These are phyloP conservation scores for Sporothrix globosa DNA, from an alignment of 2,329 filamentous ascomycete species.

Conservation along the genomic window DNA sequence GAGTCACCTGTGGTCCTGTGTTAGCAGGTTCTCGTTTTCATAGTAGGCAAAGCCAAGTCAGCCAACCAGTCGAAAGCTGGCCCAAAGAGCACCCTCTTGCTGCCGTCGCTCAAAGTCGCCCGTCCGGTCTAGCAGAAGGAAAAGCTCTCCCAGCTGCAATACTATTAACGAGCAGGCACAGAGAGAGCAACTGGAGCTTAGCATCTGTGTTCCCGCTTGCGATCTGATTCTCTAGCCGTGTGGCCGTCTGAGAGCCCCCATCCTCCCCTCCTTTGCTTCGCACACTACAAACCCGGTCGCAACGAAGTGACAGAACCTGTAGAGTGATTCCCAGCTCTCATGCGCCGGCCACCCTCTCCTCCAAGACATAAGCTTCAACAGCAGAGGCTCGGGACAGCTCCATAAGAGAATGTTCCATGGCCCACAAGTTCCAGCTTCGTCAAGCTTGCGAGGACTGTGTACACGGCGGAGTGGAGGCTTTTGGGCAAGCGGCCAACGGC, in stretches of 20 bases:
- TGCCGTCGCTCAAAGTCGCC: neutral
- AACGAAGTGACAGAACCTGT: neutral
- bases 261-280: neutral
- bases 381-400: neutral
- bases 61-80: neutral
- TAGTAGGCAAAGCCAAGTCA: neutral
- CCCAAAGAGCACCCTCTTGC: neutral
- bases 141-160: neutral
- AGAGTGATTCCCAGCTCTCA: neutral
- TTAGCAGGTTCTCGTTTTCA: neutral
- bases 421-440: neutral
- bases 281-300: neutral
- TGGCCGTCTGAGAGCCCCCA: neutral
- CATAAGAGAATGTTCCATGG: too few species aligned
- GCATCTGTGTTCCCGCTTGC: neutral
- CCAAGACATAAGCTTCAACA: neutral
- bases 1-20: constrained; percentile 69
- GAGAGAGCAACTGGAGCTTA: too few species aligned
- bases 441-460: neutral
- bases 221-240: neutral
- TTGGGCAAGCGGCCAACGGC: neutral
- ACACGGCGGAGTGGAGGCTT: neutral
- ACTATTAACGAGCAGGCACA: too few species aligned
- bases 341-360: neutral
- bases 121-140: neutral